These are phyloP conservation scores for Psilocybe azurescens DNA, from an alignment of 768 basidiomycete genomes.

Conservation along the genomic window DNA sequence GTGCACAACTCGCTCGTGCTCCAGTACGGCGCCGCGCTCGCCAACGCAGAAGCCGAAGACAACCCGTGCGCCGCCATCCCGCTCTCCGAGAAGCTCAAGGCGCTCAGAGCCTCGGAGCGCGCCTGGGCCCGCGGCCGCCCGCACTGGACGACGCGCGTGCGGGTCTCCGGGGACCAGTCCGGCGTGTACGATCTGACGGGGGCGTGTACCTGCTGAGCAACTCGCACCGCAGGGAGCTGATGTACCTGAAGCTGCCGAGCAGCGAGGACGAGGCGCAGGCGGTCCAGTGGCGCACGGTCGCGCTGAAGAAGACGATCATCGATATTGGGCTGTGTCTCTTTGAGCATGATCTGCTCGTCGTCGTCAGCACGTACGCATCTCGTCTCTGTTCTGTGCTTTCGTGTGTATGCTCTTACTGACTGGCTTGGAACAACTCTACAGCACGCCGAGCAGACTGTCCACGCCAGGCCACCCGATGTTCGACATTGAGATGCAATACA, in stretches of 20 bases:
- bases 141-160: slow-evolving; percentile 29
- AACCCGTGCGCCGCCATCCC: slow-evolving; percentile 30
- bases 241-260: slow-evolving; percentile 39
- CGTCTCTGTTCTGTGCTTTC: not conserved
- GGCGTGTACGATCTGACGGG: slow-evolving; percentile 49
- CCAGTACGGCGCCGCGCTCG: slow-evolving; percentile 36
- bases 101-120: slow-evolving; percentile 29
- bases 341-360: slow-evolving; percentile 49
- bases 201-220: slow-evolving; percentile 47
- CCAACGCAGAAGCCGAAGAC: slow-evolving; percentile 31
- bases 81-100: slow-evolving; percentile 30
- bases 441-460: not conserved
- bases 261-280: slow-evolving; percentile 23
- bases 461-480: not conserved
- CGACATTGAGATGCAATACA: slow-evolving; percentile 29
- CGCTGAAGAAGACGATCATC: slow-evolving; percentile 35
- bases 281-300: slow-evolving; percentile 34
- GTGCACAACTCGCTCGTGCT: slow-evolving; percentile 33
- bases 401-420: not conserved
- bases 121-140: slow-evolving; percentile 36
- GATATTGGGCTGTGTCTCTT: slow-evolving; percentile 48
- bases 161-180: slow-evolving; percentile 32
- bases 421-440: not conserved
- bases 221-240: slow-evolving; percentile 27
- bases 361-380: slow-evolving; percentile 39